phyloP scores from a whole-genome alignment of 176 grass and related monocot genomes.

The Oryza glaberrima region DNA sequence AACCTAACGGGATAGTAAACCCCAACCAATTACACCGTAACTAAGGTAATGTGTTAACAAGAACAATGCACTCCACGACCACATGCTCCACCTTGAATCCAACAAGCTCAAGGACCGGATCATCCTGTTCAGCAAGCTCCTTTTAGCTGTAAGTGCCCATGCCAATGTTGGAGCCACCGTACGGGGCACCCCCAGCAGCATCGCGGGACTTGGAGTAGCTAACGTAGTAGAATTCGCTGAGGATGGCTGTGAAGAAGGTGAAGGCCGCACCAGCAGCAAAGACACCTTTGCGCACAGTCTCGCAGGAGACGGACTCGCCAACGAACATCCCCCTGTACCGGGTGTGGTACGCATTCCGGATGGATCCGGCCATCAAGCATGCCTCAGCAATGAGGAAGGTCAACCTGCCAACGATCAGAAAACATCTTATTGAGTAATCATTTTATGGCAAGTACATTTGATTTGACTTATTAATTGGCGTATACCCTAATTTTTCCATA shows the following conservation, averaged over 20 bases:
- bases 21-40: slow-evolving; percentile 57
- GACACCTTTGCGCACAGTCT: slow-evolving; percentile 84
- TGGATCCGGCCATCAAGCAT: slow-evolving; percentile 78
- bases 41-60: slow-evolving; percentile 53
- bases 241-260: slow-evolving; percentile 81
- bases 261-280: slow-evolving; percentile 88
- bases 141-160: slow-evolving; percentile 79
- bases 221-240: slow-evolving; percentile 85
- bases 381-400: slow-evolving; percentile 76
- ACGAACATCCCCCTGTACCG: slow-evolving; percentile 63
- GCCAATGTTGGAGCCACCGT: slow-evolving; percentile 62
- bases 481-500: not conserved
- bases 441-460: not conserved
- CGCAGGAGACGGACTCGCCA: slow-evolving; percentile 55
- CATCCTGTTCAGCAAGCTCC: slow-evolving; percentile 38
- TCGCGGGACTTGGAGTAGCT: slow-evolving; percentile 64
- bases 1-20: slow-evolving; percentile 36
- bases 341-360: slow-evolving; percentile 90
- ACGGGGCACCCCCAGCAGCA: slow-evolving; percentile 43
- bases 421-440: not conserved
- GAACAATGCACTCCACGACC: slow-evolving; percentile 22
- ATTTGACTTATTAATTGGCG: slow-evolving; percentile 6
- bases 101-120: slow-evolving; percentile 21
- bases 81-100: slow-evolving; percentile 19
- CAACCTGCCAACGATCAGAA: slow-evolving; percentile 48